Percentiles rank a stretch among this genome's conserved stretches.
These are phyloP conservation scores for Suhomyces kunorum DNA, from an alignment of 1,139 yeast species.

Conservation along the genomic window DNA sequence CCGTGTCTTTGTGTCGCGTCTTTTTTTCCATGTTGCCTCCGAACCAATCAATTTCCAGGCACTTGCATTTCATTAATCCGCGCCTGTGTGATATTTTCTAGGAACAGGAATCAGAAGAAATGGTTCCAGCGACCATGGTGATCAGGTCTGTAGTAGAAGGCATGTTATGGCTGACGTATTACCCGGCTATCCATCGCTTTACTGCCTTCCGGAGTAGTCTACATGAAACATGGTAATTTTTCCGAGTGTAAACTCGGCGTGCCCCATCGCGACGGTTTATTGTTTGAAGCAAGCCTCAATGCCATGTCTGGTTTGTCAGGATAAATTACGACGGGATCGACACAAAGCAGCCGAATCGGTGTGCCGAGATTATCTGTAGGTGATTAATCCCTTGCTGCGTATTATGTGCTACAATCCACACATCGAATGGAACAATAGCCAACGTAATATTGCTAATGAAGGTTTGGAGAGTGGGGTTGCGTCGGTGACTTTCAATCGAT, in stretches of 20 bases:
- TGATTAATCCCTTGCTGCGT: slow-evolving; percentile 1
- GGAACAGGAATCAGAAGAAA: no score
- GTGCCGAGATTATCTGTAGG: background rate
- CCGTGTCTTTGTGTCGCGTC: background rate
- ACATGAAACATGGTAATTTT: no score
- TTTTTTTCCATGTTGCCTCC: slow-evolving; percentile 1
- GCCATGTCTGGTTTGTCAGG: no score
- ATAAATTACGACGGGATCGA: no score
- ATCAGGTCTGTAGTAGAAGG: no score
- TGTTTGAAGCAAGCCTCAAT: no score
- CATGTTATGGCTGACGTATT: no score
- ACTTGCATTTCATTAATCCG: slow-evolving; percentile 2
- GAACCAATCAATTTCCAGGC: background rate
- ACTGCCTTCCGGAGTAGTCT: no score
- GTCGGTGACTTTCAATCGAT: background rate
- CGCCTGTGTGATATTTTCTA: background rate
- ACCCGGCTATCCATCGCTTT: no score
- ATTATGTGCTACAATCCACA: background rate
- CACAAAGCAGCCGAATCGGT: background rate
- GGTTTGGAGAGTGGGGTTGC: slow-evolving; percentile 2
- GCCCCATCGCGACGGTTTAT: no score
- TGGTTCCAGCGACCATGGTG: no score
- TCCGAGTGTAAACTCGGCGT: no score
- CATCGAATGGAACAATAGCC: background rate
- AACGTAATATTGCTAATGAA: background rate